A percentile compares a stretch with the other conserved stretches of the same genome.
These are phyloP conservation scores for Fusarium verticillioides DNA, from an alignment of 2,329 filamentous ascomycete species.

Conservation along the genomic window DNA sequence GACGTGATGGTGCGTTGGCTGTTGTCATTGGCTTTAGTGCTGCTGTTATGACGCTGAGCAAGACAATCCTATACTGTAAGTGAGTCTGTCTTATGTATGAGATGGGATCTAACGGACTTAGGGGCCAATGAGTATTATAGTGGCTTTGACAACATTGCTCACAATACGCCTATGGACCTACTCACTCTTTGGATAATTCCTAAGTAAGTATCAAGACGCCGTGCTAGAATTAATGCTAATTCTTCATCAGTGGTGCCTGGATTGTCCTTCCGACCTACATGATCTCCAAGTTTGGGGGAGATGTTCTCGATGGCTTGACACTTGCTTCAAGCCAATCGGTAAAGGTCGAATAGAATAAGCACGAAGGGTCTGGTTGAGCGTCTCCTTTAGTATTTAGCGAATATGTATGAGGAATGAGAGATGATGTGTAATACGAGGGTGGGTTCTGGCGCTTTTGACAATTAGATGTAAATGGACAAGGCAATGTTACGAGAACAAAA, in stretches of 20 bases:
- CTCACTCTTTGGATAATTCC: slow-evolving; percentile 67
- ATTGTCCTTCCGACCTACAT: slow-evolving; percentile 64
- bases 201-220: slow-evolving; percentile 56
- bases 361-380: fast-evolving
- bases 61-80: slow-evolving; percentile 70
- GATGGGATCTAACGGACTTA: slow-evolving; percentile 36
- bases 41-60: slow-evolving; percentile 70
- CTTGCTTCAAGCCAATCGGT: slow-evolving; percentile 49
- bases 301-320: slow-evolving; percentile 60
- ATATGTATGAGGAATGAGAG: slow-evolving; percentile 3
- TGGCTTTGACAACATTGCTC: slow-evolving; percentile 66
- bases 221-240: not conserved
- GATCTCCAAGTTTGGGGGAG: slow-evolving; percentile 59
- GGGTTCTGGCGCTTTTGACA: not conserved
- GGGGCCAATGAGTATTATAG: slow-evolving; percentile 68
- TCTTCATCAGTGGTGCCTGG: slow-evolving; percentile 61
- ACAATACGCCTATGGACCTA: slow-evolving; percentile 60
- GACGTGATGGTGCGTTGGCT: slow-evolving; percentile 57
- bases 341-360: not conserved
- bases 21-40: slow-evolving; percentile 63
- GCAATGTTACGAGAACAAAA: not conserved
- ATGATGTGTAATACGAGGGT: not conserved
- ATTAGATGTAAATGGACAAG: not conserved
- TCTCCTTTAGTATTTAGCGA: not conserved
- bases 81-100: slow-evolving; percentile 1